Base-by-base conservation (phyloP, 1,284 basidiomycete species). In the Pholiota adiposa region DNA sequence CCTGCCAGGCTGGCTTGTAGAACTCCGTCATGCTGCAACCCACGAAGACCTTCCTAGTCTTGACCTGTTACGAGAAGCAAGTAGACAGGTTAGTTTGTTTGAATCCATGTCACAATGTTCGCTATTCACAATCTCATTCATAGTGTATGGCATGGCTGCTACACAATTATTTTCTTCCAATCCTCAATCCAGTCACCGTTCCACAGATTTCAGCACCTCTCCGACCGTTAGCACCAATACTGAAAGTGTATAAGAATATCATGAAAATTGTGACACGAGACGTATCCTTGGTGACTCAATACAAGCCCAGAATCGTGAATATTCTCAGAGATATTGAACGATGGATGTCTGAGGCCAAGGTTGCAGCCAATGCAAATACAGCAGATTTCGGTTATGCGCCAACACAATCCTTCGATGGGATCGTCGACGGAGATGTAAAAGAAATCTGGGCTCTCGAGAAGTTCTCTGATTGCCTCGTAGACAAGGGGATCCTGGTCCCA, bases 11-110 rank as follows among this genome's bases (percentile, higher is more conserved):
- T 95, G 92, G 86, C 82, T 99, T 18, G 96, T 99, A n/a, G 93
- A 98, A 64, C 80, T 99, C 4, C 84, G 97, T 36, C 97, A 99
- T 77, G 91, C 94, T 27, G 93, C 94, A 8, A 99, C 97, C 1
- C 97, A 99, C 71, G 97, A 99, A 70, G 94, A 97, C 65, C 77
- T 99, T 16, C 97, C 97, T 0, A 92, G 92, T 63, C 78, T 98
- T 1, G 84, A 88, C 51, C 77, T 96, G 6, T 81, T 98, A 9
- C 83, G 91, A 56, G 85, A 93, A 56, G 94, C 89, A 0, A 84
- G 90, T 18, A 78, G 81, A 60, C 87, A 93, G 79, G 92, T 91
- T 63, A 67, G 79, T 54, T 23, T 33, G 54, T 31, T 41, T 36
- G 4, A 40, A 50, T 56, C 34, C 27, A 21, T 12, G 23, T 46